Base-by-base conservation (phyloP, 2,329 filamentous ascomycete genomes). In the Aspergillus novofumigatus region DNA sequence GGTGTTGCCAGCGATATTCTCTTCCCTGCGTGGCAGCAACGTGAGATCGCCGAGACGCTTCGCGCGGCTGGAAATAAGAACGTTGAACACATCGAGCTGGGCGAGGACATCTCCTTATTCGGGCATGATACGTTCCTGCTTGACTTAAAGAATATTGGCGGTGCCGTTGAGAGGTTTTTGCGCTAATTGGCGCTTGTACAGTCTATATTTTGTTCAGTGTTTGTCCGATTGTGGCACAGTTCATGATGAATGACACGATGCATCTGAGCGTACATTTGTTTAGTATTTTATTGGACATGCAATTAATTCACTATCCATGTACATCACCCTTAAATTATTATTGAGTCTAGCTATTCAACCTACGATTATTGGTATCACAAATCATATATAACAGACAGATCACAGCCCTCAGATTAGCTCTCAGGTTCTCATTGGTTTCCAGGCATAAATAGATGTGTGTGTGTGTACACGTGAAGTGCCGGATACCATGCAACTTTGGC, bases 11-110 rank as follows among this genome's bases (percentile, higher is more conserved):
- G 91, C 66, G 94, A 99, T 71, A 97, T 97, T 51, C 78, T 99
- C 38, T 99, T 99, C 76, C 94, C 94, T 0, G 92, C 94, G 0
- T 99, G 94, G 93, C 94, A 99, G 78, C 94, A 99, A 78, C 85
- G 90, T 53, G 94, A 99, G 75, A 87, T 99, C 60, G 93, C 92
- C 3, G 87, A 93, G 68, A 89, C 93, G 2, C 78, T 99, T 62
- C 84, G 86, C 58, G 82, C 84, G 35, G 84, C 83, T 0, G 94
- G 94, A 0, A 97, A 96, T 69, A 81, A 84, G 59, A 85, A 83
- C 32, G 92, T 99, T 0, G 88, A 86, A 48, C 92, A 99, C 74
- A 84, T 94, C 14, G 94, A 99, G 78, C 78, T 99, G 51, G 94
- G 92, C 35, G 91, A 97, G 77, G 92, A 97, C 76, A 85, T 94